Evolutionary conservation across 1,284 basidiomycete species (phyloP).

Genomic region (Pseudozyma thailandica): DNA sequence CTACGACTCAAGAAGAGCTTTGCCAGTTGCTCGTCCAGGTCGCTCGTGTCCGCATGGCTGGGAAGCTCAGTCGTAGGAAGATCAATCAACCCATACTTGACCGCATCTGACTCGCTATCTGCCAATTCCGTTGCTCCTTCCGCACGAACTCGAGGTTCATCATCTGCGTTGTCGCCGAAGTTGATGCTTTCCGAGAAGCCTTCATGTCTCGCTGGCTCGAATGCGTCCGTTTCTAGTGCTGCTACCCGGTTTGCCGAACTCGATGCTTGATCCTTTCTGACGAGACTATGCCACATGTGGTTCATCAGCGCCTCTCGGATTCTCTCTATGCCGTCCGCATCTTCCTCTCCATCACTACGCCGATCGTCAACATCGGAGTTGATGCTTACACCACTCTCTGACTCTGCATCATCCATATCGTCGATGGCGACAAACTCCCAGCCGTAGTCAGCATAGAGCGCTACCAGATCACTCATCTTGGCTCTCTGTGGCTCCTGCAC

Average conservation of each 20-base stretch:
- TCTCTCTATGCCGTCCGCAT: constrained; percentile 51
- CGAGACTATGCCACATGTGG: constrained; percentile 55
- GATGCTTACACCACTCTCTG: background rate
- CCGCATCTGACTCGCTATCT: background rate
- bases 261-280: constrained; percentile 28
- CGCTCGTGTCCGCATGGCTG: constrained; percentile 15
- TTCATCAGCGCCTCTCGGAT: constrained; percentile 58
- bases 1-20: constrained; percentile 24
- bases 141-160: background rate
- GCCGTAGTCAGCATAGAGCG: constrained; percentile 53
- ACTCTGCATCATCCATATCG: constrained; percentile 20
- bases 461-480: constrained; percentile 41
- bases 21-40: constrained; percentile 37
- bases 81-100: background rate
- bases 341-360: constrained; percentile 18
- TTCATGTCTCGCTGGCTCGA: background rate
- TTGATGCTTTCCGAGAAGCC: constrained; percentile 15
- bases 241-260: background rate
- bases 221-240: background rate
- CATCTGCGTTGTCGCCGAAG: constrained; percentile 14
- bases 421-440: constrained; percentile 60
- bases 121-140: background rate
- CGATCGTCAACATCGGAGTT: constrained; percentile 14
- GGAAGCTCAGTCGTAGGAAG: constrained; percentile 7
- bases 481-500: background rate